Evolutionary conservation across 2,329 filamentous ascomycete genomes (phyloP).

Genomic region (Diplocarpon mali): DNA sequence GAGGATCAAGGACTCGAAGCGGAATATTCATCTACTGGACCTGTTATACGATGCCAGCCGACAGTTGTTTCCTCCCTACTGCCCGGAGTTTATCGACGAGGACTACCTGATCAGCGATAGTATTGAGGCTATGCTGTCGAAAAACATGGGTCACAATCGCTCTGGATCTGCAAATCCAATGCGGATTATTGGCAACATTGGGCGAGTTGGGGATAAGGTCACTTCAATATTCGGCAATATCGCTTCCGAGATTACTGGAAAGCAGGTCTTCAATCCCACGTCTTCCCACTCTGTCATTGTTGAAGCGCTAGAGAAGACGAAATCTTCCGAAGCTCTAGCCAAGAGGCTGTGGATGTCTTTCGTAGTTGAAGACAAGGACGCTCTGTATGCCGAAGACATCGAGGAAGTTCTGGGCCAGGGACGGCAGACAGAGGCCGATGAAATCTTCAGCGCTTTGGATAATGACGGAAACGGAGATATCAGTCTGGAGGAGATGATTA

Average conservation of each 20-base stretch:
- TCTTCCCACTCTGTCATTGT: conserved; percentile 83
- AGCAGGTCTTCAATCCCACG: conserved; percentile 87
- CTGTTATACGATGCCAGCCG: conserved; percentile 86
- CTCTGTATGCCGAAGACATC: conserved; percentile 71
- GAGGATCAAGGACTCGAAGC: conserved; percentile 82
- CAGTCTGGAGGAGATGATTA: conserved; percentile 79
- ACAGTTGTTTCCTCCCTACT: conserved; percentile 83
- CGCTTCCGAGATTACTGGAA: conserved; percentile 88
- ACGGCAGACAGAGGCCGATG: conserved; percentile 68
- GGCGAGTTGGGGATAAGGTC: conserved; percentile 82
- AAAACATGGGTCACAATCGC: conserved; percentile 39
- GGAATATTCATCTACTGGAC: conserved; percentile 68
- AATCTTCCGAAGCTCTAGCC: conserved; percentile 83
- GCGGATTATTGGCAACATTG: conserved; percentile 61
- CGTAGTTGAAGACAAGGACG: conserved; percentile 77
- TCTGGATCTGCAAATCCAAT: conserved; percentile 65
- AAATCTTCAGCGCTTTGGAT: conserved; percentile 73
- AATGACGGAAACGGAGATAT: conserved; percentile 88
- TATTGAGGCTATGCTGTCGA: conserved; percentile 55
- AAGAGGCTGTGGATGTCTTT: conserved; percentile 97
- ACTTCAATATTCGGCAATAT: conserved; percentile 89
- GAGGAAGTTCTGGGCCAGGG: conserved; percentile 73
- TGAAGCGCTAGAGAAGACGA: conserved; percentile 74
- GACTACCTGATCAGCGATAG: conserved; percentile 87
- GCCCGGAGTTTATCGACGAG: conserved; percentile 79